Conservation (phyloP, 1,139 yeast genomes). For the Kodamaea sp. region DNA sequence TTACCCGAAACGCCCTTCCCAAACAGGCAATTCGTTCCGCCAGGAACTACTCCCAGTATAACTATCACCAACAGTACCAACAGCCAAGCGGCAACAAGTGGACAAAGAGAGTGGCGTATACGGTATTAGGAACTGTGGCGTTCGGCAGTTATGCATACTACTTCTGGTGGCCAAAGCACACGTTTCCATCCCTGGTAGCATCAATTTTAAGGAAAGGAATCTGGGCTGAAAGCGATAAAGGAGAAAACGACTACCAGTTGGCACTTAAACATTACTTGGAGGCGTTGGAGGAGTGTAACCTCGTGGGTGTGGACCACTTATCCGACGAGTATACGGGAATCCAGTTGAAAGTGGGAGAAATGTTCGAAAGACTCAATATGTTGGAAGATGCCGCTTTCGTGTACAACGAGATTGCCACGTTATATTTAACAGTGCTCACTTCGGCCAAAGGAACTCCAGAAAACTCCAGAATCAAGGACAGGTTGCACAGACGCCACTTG, state of each 20-base stretch:
- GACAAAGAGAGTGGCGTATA: constrained; percentile 22
- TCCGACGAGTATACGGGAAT: constrained; percentile 81
- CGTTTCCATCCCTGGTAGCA: constrained; percentile 62
- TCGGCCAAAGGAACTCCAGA: constrained; percentile 27
- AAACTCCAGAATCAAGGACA: constrained; percentile 23
- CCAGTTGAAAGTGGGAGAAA: constrained; percentile 81
- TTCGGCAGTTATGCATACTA: constrained; percentile 46
- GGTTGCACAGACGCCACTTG: constrained; percentile 51
- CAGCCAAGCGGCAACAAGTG: constrained; percentile 19
- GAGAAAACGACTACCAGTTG: constrained; percentile 56
- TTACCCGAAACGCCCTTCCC: too few species aligned
- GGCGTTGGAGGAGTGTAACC: constrained; percentile 47
- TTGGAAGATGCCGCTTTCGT: constrained; percentile 61
- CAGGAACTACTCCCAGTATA: constrained; percentile 13
- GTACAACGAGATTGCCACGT: constrained; percentile 66
- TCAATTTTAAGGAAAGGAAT: constrained; percentile 68
- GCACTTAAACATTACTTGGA: constrained; percentile 66
- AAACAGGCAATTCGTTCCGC: neutral
- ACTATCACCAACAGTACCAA: constrained; percentile 19
- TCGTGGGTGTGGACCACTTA: constrained; percentile 50
- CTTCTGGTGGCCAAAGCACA: constrained; percentile 62
- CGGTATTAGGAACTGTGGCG: constrained; percentile 30
- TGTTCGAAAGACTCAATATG: constrained; percentile 71
- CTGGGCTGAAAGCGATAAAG: constrained; percentile 80
- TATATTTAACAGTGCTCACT: constrained; percentile 60